Conservation (phyloP, 2,329 filamentous ascomycete genomes). For the Arthrobotrys iridis region DNA sequence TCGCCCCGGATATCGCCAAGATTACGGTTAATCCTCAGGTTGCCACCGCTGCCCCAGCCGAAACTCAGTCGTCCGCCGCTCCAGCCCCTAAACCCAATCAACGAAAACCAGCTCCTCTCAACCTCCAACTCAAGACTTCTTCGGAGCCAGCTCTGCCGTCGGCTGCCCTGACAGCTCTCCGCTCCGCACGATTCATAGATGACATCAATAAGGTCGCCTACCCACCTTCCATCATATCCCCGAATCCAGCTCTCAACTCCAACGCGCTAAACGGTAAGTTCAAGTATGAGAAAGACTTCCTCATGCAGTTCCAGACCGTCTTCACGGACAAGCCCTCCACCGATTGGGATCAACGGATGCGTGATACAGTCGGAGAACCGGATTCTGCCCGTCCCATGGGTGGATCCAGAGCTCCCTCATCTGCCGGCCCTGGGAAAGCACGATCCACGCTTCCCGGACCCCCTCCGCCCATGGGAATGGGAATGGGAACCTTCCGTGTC, state of each 20-base stretch:
- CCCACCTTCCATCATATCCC: conserved; percentile 82
- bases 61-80: conserved; percentile 63
- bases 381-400: conserved; percentile 72
- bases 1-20: conserved; percentile 65
- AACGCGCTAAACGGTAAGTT: conserved; percentile 81
- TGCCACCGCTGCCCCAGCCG: conserved; percentile 61
- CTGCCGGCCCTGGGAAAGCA: conserved; percentile 61
- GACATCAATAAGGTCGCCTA: conserved; percentile 83
- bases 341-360: conserved; percentile 89
- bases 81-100: conserved; percentile 70
- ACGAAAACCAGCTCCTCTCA: conserved; percentile 84
- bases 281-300: conserved; percentile 94
- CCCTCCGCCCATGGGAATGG: conserved; percentile 52
- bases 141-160: conserved; percentile 89
- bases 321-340: conserved; percentile 96
- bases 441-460: conserved; percentile 57
- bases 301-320: conserved; percentile 94
- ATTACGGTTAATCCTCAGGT: conserved; percentile 65
- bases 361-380: conserved; percentile 82
- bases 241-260: conserved; percentile 88
- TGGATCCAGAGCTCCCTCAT: conserved; percentile 66
- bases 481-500: conserved; percentile 50
- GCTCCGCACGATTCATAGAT: conserved; percentile 87
- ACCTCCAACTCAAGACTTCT: conserved; percentile 83
- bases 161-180: conserved; percentile 89